A percentile compares a stretch with the other conserved stretches of the same genome.
These are phyloP conservation scores for Apiosordaria backusii DNA, from an alignment of 495 filamentous ascomycete genomes.

Conservation along the genomic window DNA sequence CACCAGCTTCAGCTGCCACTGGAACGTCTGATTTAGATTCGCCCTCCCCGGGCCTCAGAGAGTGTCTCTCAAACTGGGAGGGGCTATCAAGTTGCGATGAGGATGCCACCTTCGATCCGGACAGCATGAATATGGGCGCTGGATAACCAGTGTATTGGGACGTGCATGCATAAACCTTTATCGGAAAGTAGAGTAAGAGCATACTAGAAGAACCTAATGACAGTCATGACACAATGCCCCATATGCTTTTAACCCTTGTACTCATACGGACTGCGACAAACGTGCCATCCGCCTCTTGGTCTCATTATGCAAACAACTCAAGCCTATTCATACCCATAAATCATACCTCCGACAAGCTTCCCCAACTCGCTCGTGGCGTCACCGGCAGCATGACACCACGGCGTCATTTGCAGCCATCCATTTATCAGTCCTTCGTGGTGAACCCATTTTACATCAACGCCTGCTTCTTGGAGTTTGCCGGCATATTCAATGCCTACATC, in stretches of 20 bases:
- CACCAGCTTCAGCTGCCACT: neutral
- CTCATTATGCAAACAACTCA: neutral
- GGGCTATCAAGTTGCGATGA: neutral
- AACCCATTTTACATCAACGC: slow-evolving; percentile 29
- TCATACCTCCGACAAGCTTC: neutral
- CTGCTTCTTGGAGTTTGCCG: slow-evolving; percentile 32
- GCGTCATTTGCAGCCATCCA: slow-evolving; percentile 38
- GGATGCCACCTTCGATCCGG: no score
- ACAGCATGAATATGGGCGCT: neutral
- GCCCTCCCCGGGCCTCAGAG: neutral
- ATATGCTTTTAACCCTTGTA: no score
- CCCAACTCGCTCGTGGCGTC: slow-evolving; percentile 13
- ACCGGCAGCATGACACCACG: slow-evolving; percentile 34
- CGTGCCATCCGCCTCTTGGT: no score
- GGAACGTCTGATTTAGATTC: neutral
- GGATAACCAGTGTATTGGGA: neutral
- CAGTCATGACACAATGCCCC: neutral
- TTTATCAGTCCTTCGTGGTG: slow-evolving; percentile 33
- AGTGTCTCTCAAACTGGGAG: neutral
- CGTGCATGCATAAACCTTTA: neutral
- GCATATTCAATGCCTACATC: slow-evolving; percentile 40
- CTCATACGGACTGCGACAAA: no score
- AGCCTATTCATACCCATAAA: neutral
- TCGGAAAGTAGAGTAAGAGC: neutral
- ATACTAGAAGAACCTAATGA: neutral